Percentiles rank a stretch among this genome's conserved stretches.
These are phyloP conservation scores for Ceratocystis variospora DNA, from an alignment of 2,329 filamentous ascomycete species.

Conservation along the genomic window DNA sequence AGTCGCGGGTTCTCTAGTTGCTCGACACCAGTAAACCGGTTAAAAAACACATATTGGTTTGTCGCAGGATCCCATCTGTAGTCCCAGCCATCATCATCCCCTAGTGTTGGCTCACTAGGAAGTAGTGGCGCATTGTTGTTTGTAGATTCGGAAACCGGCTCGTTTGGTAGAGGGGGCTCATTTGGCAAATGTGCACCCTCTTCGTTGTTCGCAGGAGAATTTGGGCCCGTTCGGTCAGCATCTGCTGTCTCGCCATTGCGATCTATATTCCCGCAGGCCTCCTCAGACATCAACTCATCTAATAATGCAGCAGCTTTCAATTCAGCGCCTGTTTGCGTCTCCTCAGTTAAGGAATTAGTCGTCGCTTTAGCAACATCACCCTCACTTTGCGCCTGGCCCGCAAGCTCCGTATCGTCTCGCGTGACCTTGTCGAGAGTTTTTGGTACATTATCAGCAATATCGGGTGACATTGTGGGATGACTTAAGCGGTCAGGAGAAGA, in stretches of 20 bases:
- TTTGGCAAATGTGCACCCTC: not conserved
- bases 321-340: constrained; percentile 4
- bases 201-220: constrained; percentile 14
- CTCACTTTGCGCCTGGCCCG: constrained; percentile 1
- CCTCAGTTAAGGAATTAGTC: not conserved
- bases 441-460: not conserved
- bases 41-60: constrained; percentile 71
- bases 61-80: constrained; percentile 58
- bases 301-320: constrained; percentile 9
- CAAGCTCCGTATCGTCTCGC: not conserved
- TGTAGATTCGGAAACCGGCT: constrained; percentile 14
- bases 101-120: constrained; percentile 33
- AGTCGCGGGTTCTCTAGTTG: constrained; percentile 84
- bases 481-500: not conserved
- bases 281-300: constrained; percentile 8
- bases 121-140: constrained; percentile 27
- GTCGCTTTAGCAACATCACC: not conserved
- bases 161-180: constrained; percentile 16
- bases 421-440: not conserved
- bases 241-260: not conserved
- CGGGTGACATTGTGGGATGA: not conserved
- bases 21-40: constrained; percentile 57
- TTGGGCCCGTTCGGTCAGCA: not conserved
- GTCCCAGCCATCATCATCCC: constrained; percentile 70
- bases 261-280: not conserved